phyloP scores from a whole-genome alignment of 2,329 filamentous ascomycete genomes.

The Microdochium nivale region DNA sequence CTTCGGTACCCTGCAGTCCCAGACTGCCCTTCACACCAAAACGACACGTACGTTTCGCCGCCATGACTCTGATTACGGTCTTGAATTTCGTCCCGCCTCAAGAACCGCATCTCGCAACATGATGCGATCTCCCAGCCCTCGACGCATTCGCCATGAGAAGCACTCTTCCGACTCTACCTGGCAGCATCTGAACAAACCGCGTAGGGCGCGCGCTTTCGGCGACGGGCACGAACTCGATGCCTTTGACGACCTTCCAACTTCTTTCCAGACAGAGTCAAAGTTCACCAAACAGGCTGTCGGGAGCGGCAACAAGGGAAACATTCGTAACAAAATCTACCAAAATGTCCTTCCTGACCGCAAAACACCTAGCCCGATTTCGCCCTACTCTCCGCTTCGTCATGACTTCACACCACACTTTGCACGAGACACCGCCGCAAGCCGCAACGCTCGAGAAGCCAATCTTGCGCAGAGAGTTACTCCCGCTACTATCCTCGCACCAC shows the following conservation, averaged over 20 bases:
- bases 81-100: constrained; percentile 49
- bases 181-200: constrained; percentile 67
- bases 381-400: constrained; percentile 47
- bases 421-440: constrained; percentile 56
- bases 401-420: constrained; percentile 53
- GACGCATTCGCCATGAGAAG: constrained; percentile 34
- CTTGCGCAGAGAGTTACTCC: constrained; percentile 51
- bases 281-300: constrained; percentile 73
- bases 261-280: constrained; percentile 68
- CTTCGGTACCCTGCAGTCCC: constrained; percentile 68
- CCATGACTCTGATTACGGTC: constrained; percentile 68
- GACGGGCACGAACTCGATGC: constrained; percentile 87
- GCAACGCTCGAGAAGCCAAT: constrained; percentile 54
- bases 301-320: constrained; percentile 55
- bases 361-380: constrained; percentile 43
- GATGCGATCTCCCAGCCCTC: constrained; percentile 53
- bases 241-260: constrained; percentile 93
- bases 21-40: constrained; percentile 64
- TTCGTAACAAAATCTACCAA: constrained; percentile 49
- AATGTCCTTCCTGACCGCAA: constrained; percentile 44
- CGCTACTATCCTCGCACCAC: constrained; percentile 41
- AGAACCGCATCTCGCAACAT: constrained; percentile 48
- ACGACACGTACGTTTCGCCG: constrained; percentile 63
- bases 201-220: constrained; percentile 67
- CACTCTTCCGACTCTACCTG: constrained; percentile 37